Evolutionary conservation across 2,329 filamentous ascomycete species (phyloP), one percentile per base, ranked within the genome.

Genomic region (Fusarium sororula): DNA sequence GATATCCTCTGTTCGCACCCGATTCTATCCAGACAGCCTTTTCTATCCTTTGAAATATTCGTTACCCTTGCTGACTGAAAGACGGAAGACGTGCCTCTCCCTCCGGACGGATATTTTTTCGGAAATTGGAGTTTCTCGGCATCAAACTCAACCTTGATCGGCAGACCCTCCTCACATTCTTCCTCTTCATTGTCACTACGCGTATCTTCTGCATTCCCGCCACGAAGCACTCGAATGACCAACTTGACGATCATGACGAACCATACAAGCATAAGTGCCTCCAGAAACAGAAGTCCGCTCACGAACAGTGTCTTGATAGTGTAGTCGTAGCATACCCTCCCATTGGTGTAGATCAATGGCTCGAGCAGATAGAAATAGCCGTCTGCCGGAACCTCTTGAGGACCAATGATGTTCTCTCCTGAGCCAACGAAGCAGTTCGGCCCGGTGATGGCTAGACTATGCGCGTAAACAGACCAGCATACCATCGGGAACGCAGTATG

Each of bases 191-290:
- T 93, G 74, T 98, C 96, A 68, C 94, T 97, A 53, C 96, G 91
- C 15, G 90, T 89, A 79, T 99, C 96, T 71, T 98, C 95, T 7
- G 96, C 95, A 35, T 90, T 87, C 38, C 87, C 89, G 26, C 96
- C 95, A 65, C 92, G 87, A 18, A 95, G 94, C 1, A 99, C 93
- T 60, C 91, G 90, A 35, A 95, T 82, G 74, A 75, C 68, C 6
- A 74, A 20, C 3, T 69, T 74, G 24, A 58, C 47, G 0, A 98
- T 98, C 91, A 98, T 93, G 70, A 86, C 87, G 78, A 98, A 97
- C 96, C 96, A 98, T 68, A 94, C 87, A 28, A 97, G 84, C 47
- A 93, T 95, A 45, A 99, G 88, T 22, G 87, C 85, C 82, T 98
- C 94, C 14, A 99, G 86, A 28, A 92, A 88, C 7, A 97, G 84